Percentiles rank a stretch among this genome's conserved stretches.
phyloP scores from a whole-genome alignment of 306 rosid genomes.

The Trifolium pratense region DNA sequence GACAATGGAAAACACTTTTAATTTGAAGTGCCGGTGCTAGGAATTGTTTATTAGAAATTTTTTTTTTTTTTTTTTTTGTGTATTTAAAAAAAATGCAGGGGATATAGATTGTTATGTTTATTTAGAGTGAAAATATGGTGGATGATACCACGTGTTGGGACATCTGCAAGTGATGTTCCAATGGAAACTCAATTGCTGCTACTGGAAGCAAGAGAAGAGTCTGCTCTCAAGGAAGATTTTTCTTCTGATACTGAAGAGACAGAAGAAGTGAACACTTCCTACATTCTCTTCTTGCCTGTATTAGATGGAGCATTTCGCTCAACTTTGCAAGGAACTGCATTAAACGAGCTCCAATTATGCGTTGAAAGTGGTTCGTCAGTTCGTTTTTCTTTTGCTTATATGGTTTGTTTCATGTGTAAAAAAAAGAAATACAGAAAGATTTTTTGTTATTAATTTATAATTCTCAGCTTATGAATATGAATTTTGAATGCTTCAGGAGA shows the following conservation, averaged over 20 bases:
- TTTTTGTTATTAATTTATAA: neutral
- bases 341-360: slow-evolving; percentile 68
- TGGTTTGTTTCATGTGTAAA: slow-evolving; percentile 6
- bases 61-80: neutral
- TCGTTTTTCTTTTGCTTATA: slow-evolving; percentile 20
- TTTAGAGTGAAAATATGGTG: slow-evolving; percentile 79
- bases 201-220: slow-evolving; percentile 59
- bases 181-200: slow-evolving; percentile 78
- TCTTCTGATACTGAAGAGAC: slow-evolving; percentile 44
- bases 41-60: neutral
- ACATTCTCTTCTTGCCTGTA: slow-evolving; percentile 68
- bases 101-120: slow-evolving; percentile 56
- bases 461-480: neutral
- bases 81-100: slow-evolving; percentile 48
- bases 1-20: no score
- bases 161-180: slow-evolving; percentile 64
- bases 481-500: slow-evolving; percentile 57
- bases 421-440: neutral
- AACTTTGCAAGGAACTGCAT: slow-evolving; percentile 64
- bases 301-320: slow-evolving; percentile 74
- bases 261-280: slow-evolving; percentile 41
- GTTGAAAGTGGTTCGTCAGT: slow-evolving; percentile 64
- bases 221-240: slow-evolving; percentile 42
- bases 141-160: slow-evolving; percentile 75
- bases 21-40: no score